Evolutionary conservation across 768 basidiomycete species (phyloP).

Genomic region (Leccinum variicolor): DNA sequence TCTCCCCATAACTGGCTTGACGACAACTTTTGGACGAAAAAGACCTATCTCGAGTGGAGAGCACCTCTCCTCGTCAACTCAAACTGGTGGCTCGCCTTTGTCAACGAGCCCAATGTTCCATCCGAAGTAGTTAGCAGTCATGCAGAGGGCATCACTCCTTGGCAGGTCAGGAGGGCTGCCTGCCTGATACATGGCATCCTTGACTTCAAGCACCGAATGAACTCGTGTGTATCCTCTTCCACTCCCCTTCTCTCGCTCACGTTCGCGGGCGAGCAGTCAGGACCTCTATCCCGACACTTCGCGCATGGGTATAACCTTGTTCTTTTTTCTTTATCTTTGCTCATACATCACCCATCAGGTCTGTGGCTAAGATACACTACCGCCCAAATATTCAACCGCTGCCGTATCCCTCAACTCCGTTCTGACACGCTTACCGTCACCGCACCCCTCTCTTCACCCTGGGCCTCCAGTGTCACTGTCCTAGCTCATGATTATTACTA

Average conservation of each 20-base stretch:
- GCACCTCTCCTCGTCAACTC: conserved; percentile 84
- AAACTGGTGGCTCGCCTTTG: conserved; percentile 94
- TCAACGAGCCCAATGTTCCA: conserved; percentile 68
- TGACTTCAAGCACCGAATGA: conserved; percentile 65
- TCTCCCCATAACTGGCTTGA: conserved; percentile 94
- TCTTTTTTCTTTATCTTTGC: neutral
- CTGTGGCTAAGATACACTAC: conserved; percentile 62
- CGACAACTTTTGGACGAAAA: conserved; percentile 88
- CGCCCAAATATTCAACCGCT: conserved; percentile 41
- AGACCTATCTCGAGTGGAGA: conserved; percentile 86
- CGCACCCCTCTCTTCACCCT: conserved; percentile 35
- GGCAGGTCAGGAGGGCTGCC: conserved; percentile 84
- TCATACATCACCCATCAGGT: conserved; percentile 31
- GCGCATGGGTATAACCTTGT: conserved; percentile 49
- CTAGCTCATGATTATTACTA: conserved; percentile 81
- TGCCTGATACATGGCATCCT: conserved; percentile 74
- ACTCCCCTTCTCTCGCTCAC: conserved; percentile 5
- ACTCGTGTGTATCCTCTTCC: conserved; percentile 45
- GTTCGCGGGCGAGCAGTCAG: conserved; percentile 42
- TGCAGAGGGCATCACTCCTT: conserved; percentile 53
- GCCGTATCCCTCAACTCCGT: conserved; percentile 63
- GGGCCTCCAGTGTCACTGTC: conserved; percentile 54
- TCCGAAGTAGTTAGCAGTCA: conserved; percentile 24
- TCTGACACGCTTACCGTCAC: conserved; percentile 62
- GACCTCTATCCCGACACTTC: conserved; percentile 69